These are phyloP conservation scores for Trichosporon sp. DNA, from an alignment of 1,284 basidiomycete species.

Conservation along the genomic window DNA sequence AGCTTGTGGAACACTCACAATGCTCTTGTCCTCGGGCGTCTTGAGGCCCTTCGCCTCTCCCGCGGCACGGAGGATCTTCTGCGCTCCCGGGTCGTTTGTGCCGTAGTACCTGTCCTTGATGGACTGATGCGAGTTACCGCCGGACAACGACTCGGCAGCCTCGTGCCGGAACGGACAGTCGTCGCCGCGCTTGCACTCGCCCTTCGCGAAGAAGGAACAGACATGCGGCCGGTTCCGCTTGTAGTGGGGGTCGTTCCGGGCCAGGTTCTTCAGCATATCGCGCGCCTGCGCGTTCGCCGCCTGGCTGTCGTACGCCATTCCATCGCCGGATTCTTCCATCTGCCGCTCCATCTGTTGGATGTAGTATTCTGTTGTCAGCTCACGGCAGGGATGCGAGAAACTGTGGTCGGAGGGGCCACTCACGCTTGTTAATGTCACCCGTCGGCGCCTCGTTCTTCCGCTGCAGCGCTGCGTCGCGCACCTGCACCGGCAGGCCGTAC, in stretches of 20 bases:
- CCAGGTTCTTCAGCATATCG: conserved; percentile 92
- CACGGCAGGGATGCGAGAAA: no score
- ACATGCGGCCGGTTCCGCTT: conserved; percentile 92
- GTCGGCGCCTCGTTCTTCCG: conserved; percentile 85
- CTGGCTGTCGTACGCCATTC: conserved; percentile 64
- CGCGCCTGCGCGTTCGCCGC: conserved; percentile 77
- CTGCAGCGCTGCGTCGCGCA: conserved; percentile 91
- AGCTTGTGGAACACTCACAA: conserved; percentile 65
- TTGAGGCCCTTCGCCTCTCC: conserved; percentile 78
- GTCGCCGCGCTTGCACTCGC: conserved; percentile 84
- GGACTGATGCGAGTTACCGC: conserved; percentile 83
- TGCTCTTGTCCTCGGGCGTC: conserved; percentile 81
- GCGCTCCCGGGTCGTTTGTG: conserved; percentile 83
- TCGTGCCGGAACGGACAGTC: conserved; percentile 97
- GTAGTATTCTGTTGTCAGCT: conserved; percentile 71
- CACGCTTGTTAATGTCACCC: conserved; percentile 84
- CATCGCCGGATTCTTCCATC: conserved; percentile 54
- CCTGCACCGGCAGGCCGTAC: conserved; percentile 94
- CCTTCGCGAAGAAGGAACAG: conserved; percentile 95
- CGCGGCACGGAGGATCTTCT: conserved; percentile 75
- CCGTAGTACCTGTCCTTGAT: conserved; percentile 92
- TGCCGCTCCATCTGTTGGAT: conserved; percentile 94
- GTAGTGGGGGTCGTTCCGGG: conserved; percentile 92
- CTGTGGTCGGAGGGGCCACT: conserved; percentile 25
- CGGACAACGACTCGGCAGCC: conserved; percentile 66